phyloP scores from a whole-genome alignment of 1,284 basidiomycete genomes.

The Microbotryum saponariae region DNA sequence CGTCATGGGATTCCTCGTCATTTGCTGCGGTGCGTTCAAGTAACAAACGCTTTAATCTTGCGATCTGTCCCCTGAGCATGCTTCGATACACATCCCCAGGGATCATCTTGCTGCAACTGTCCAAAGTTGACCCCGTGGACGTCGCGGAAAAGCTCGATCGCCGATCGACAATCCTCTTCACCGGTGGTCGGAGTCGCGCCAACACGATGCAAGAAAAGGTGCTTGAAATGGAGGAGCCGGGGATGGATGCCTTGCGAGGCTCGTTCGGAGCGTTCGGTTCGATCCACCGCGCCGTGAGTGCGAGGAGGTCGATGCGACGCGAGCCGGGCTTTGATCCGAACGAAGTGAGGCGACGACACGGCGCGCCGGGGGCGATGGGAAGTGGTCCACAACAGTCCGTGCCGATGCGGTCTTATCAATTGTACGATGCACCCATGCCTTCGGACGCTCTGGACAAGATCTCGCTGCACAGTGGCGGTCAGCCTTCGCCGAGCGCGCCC shows the following conservation, averaged over 20 bases:
- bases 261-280: conserved; percentile 80
- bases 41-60: not conserved
- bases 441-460: conserved; percentile 32
- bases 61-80: conserved; percentile 28
- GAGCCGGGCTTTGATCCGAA: conserved; percentile 6
- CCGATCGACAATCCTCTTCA: conserved; percentile 69
- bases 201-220: conserved; percentile 47
- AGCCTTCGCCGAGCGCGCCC: conserved; percentile 2
- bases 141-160: conserved; percentile 63
- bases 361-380: conserved; percentile 21
- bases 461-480: conserved; percentile 23
- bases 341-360: conserved; percentile 10
- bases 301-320: conserved; percentile 15
- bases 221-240: conserved; percentile 58
- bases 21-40: conserved; percentile 38
- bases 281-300: conserved; percentile 66
- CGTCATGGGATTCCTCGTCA: conserved; percentile 77
- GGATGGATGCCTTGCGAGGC: conserved; percentile 80
- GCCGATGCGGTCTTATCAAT: conserved; percentile 60
- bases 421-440: conserved; percentile 65
- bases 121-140: conserved; percentile 74
- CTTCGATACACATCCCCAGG: conserved; percentile 47
- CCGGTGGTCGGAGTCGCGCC: conserved; percentile 54
- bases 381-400: conserved; percentile 16
- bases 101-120: conserved; percentile 91